These are phyloP conservation scores for Diaporthe citrichinensis DNA, from an alignment of 2,329 filamentous ascomycete species.

Conservation along the genomic window DNA sequence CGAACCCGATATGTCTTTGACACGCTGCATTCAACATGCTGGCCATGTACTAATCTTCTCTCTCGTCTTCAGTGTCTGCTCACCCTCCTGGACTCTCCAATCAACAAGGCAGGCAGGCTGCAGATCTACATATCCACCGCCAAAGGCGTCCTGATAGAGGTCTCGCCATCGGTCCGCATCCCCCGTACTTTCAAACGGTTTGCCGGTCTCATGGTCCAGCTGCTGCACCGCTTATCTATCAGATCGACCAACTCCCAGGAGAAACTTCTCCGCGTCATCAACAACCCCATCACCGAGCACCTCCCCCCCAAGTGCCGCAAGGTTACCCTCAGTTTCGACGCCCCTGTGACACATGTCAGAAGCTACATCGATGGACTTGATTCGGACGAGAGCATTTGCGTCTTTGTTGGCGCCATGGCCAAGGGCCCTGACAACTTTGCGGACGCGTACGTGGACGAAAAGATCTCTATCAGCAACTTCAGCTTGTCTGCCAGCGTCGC, in stretches of 20 bases:
- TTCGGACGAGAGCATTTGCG: slow-evolving; percentile 92
- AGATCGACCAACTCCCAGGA: slow-evolving; percentile 97
- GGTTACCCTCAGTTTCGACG: slow-evolving; percentile 95
- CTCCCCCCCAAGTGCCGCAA: slow-evolving; percentile 97
- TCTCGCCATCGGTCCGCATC: slow-evolving; percentile 97
- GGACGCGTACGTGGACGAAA: slow-evolving; percentile 93
- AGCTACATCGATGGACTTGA: slow-evolving; percentile 88
- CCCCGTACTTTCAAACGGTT: slow-evolving; percentile 99
- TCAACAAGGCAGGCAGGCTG: slow-evolving; percentile 97
- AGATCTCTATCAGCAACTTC: slow-evolving; percentile 98
- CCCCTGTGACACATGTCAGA: slow-evolving; percentile 85
- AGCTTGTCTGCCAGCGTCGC: slow-evolving; percentile 97
- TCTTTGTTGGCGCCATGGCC: slow-evolving; percentile 98
- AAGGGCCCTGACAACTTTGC: slow-evolving; percentile 97
- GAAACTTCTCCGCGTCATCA: slow-evolving; percentile 96
- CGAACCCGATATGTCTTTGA: slow-evolving; percentile 41
- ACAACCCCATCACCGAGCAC: slow-evolving; percentile 98
- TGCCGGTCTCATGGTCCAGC: slow-evolving; percentile 97
- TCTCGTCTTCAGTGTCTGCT: slow-evolving; percentile 82
- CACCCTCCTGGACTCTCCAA: slow-evolving; percentile 95
- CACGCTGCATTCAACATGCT: slow-evolving; percentile 62
- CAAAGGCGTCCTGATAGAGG: slow-evolving; percentile 96
- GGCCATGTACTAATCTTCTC: slow-evolving; percentile 48
- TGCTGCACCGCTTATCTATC: slow-evolving; percentile 95
- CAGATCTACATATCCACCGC: slow-evolving; percentile 99